phyloP scores from a whole-genome alignment of 192 early-diverging fungal species.

The Coemansia sp. region DNA sequence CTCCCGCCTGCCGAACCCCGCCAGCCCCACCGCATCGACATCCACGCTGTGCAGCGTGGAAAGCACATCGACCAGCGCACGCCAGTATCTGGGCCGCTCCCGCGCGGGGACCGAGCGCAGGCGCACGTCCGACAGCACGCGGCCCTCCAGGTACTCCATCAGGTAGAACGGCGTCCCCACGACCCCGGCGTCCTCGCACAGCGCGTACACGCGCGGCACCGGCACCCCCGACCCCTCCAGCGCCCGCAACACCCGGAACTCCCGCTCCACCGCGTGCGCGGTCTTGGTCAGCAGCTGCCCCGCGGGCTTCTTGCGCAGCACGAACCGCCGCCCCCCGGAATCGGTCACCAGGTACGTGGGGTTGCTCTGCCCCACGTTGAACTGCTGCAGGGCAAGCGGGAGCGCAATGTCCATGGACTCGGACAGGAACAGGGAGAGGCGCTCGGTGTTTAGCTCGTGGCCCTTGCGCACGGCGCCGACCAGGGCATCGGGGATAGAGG shows the following conservation, averaged over 20 bases:
- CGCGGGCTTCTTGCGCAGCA: conserved; percentile 91
- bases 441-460: conserved; percentile 61
- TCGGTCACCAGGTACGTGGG: conserved; percentile 88
- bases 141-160: conserved; percentile 93
- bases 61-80: conserved; percentile 70
- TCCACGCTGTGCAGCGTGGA: conserved; percentile 80
- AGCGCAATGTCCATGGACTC: conserved; percentile 50
- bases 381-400: conserved; percentile 79
- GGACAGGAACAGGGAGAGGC: conserved; percentile 62
- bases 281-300: conserved; percentile 80
- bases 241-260: conserved; percentile 78
- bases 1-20: conserved; percentile 59
- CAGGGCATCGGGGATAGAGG: conserved; percentile 10
- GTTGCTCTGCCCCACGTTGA: conserved; percentile 90
- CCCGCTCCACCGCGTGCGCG: conserved; percentile 91
- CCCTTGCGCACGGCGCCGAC: conserved; percentile 38
- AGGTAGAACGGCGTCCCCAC: conserved; percentile 94
- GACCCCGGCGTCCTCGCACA: conserved; percentile 84
- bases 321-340: conserved; percentile 63
- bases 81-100: conserved; percentile 62
- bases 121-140: conserved; percentile 72
- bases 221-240: conserved; percentile 76
- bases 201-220: conserved; percentile 81
- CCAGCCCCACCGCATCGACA: conserved; percentile 63
- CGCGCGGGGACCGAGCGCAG: conserved; percentile 56